Percentiles rank a stretch among this genome's conserved stretches.
Conservation (phyloP, 2,329 filamentous ascomycete genomes). For the Scytalidium lignicola region DNA sequence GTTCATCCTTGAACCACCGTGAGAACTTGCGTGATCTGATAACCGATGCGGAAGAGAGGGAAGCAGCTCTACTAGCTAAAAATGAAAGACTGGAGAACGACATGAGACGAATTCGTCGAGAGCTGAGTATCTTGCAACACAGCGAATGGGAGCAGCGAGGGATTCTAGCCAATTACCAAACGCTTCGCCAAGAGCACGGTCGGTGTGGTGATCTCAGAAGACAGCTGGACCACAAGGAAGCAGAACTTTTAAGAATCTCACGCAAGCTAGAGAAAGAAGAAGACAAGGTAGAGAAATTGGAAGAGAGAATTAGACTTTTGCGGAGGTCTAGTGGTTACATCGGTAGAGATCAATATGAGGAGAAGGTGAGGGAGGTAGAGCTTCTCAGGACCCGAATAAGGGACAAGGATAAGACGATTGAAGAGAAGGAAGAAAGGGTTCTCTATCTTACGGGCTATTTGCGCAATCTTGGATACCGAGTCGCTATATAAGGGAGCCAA, state of each 20-base stretch:
- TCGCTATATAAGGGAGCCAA: background rate
- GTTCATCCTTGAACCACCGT: slow-evolving; percentile 6
- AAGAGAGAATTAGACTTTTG: slow-evolving; percentile 15
- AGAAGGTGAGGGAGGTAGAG: slow-evolving; percentile 17
- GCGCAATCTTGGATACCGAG: slow-evolving; percentile 11
- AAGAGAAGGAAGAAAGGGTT: slow-evolving; percentile 13
- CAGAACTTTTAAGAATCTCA: background rate
- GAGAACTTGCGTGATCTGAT: slow-evolving; percentile 10
- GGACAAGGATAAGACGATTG: slow-evolving; percentile 14
- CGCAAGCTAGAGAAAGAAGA: background rate
- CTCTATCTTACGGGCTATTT: slow-evolving; percentile 14
- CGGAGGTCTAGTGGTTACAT: slow-evolving; percentile 13
- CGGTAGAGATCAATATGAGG: slow-evolving; percentile 14
- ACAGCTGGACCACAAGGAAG: slow-evolving; percentile 10
- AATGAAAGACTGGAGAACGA: slow-evolving; percentile 1
- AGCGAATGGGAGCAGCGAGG: slow-evolving; percentile 7
- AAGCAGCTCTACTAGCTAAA: slow-evolving; percentile 10
- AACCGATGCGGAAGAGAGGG: slow-evolving; percentile 13
- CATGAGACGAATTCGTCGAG: slow-evolving; percentile 8
- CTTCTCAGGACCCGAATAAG: slow-evolving; percentile 8
- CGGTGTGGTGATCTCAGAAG: slow-evolving; percentile 11
- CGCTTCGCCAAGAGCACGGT: slow-evolving; percentile 13
- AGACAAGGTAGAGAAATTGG: slow-evolving; percentile 8
- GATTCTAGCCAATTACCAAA: slow-evolving; percentile 14
- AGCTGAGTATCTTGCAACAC: slow-evolving; percentile 13